These are phyloP conservation scores for Leccinum uliginosum DNA, from an alignment of 768 basidiomycete species.

Conservation along the genomic window DNA sequence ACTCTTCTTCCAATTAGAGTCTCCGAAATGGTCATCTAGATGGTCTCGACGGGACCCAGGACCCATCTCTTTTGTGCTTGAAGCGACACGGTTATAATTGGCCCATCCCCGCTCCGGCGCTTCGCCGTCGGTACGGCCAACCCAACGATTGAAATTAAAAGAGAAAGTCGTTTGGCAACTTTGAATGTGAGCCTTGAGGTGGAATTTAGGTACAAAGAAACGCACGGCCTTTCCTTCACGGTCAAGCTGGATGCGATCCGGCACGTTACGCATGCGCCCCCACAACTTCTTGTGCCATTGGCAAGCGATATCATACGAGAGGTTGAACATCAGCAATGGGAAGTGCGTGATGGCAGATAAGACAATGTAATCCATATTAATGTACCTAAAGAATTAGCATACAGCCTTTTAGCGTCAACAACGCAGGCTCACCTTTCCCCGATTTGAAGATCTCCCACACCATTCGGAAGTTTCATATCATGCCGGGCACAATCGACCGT, in stretches of 20 bases:
- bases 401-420: not conserved
- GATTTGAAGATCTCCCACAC: not conserved
- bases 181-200: not conserved
- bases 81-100: not conserved
- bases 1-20: conserved; percentile 1
- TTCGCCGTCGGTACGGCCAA: not conserved
- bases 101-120: not conserved
- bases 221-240: not conserved
- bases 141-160: not conserved
- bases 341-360: too few species aligned
- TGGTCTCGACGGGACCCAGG: not conserved
- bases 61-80: too few species aligned
- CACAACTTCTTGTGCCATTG: not conserved
- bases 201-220: not conserved
- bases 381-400: too few species aligned
- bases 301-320: too few species aligned
- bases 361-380: too few species aligned
- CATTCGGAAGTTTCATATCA: conserved; percentile 1
- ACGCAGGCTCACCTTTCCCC: not conserved
- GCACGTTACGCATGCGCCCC: not conserved
- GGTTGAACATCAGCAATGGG: too few species aligned
- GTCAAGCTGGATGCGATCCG: not conserved
- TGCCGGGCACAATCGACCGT: not conserved
- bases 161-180: not conserved
- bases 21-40: not conserved